Evolutionary conservation across 768 basidiomycete species (phyloP).

Genomic region (Dioszegia hungarica): DNA sequence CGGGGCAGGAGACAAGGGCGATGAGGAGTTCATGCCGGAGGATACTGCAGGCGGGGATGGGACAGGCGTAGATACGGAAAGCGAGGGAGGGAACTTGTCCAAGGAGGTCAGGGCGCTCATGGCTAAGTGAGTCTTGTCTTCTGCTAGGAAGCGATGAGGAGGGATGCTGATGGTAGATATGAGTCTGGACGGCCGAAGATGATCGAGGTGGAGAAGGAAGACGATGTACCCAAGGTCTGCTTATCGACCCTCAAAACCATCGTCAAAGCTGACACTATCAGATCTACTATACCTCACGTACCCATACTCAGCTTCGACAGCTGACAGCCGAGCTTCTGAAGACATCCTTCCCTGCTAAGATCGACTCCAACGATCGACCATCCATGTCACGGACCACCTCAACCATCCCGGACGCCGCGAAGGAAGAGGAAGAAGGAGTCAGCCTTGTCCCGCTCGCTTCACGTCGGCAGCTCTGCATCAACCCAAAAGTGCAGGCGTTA

Average conservation of each 20-base stretch:
- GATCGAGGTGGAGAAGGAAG: conserved; percentile 32
- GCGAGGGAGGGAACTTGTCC: conserved; percentile 59
- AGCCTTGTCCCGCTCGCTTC: conserved; percentile 83
- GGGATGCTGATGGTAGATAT: conserved; percentile 21
- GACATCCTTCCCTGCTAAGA: conserved; percentile 55
- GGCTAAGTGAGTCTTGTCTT: conserved; percentile 58
- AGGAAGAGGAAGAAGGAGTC: conserved; percentile 19
- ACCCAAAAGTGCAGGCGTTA: conserved; percentile 65
- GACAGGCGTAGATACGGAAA: conserved; percentile 52
- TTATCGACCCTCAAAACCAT: neutral
- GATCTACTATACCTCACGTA: conserved; percentile 90
- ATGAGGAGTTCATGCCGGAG: conserved; percentile 71
- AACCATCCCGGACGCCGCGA: neutral
- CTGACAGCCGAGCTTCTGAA: conserved; percentile 76
- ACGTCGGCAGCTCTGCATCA: conserved; percentile 86
- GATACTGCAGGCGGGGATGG: conserved; percentile 38
- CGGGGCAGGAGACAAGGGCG: conserved; percentile 51
- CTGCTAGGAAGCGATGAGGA: neutral
- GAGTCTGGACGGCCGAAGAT: conserved; percentile 25
- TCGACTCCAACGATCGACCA: too few species aligned
- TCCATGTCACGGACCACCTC: too few species aligned
- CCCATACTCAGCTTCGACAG: conserved; percentile 92
- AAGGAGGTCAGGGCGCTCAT: conserved; percentile 74
- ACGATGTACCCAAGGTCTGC: conserved; percentile 44
- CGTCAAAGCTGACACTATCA: conserved; percentile 14